Conservation (phyloP, 2,329 filamentous ascomycete genomes). For the Fusarium penzigii region DNA sequence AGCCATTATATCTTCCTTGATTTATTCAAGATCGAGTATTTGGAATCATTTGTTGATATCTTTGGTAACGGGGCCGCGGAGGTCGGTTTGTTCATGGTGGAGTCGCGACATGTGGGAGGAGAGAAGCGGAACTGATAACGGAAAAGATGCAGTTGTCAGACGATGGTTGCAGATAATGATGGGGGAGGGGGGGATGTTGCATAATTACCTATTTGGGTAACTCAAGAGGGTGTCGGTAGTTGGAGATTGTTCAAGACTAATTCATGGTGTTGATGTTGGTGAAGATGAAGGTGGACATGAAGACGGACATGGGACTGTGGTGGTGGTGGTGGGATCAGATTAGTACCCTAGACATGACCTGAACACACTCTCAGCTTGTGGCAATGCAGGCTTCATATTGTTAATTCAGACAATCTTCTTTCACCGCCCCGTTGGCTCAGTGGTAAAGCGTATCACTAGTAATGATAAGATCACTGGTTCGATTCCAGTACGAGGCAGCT, state of each 20-base stretch:
- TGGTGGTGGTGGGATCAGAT: background rate
- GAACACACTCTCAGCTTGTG: background rate
- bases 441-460: conserved; percentile 17
- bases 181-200: background rate
- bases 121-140: too few species aligned
- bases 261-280: too few species aligned
- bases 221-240: too few species aligned
- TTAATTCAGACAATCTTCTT: background rate
- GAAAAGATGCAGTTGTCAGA: background rate
- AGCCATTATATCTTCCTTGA: conserved; percentile 9
- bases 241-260: too few species aligned
- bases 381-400: background rate
- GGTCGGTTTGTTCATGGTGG: conserved; percentile 6
- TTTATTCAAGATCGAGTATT: conserved; percentile 10
- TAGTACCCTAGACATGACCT: background rate
- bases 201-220: too few species aligned
- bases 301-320: background rate
- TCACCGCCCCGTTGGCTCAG: conserved; percentile 12
- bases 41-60: conserved; percentile 21
- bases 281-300: too few species aligned
- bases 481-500: conserved; percentile 12
- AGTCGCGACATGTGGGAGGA: background rate
- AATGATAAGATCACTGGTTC: conserved; percentile 16
- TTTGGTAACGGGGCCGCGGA: conserved; percentile 14
- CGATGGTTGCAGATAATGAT: background rate